Evolutionary conservation across 257 asterid species (phyloP).

Genomic region (Primulina eburnea): DNA sequence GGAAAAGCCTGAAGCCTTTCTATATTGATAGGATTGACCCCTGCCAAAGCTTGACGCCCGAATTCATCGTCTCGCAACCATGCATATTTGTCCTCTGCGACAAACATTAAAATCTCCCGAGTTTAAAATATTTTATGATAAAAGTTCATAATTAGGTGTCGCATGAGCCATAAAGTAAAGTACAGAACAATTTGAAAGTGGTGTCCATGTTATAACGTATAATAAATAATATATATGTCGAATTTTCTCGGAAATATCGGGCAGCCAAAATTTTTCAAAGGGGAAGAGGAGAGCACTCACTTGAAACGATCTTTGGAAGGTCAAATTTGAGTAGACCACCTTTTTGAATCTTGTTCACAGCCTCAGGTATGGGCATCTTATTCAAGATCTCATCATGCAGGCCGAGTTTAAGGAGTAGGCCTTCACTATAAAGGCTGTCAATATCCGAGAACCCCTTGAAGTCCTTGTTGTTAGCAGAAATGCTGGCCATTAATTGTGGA

Average conservation of each 20-base stretch:
- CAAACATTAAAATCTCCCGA: neutral
- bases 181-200: constrained; percentile 16
- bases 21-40: constrained; percentile 78
- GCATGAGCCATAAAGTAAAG: neutral
- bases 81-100: constrained; percentile 82
- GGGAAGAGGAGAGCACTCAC: constrained; percentile 40
- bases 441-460: constrained; percentile 84
- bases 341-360: constrained; percentile 66
- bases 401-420: constrained; percentile 80
- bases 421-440: constrained; percentile 83
- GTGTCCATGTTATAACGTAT: no score
- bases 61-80: constrained; percentile 98
- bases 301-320: constrained; percentile 75
- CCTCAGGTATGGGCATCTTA: constrained; percentile 70
- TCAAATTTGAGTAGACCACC: constrained; percentile 79
- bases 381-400: constrained; percentile 68
- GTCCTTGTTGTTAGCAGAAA: constrained; percentile 71
- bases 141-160: no score
- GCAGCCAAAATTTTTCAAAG: neutral
- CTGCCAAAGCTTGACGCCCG: constrained; percentile 87
- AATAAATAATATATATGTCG: no score
- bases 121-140: neutral
- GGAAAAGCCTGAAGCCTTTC: constrained; percentile 78
- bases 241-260: neutral
- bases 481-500: constrained; percentile 73